A percentile compares a stretch with the other conserved stretches of the same genome.
phyloP scores from a whole-genome alignment of 2,329 filamentous ascomycete species.

The Ceratocystis lukuohia region DNA sequence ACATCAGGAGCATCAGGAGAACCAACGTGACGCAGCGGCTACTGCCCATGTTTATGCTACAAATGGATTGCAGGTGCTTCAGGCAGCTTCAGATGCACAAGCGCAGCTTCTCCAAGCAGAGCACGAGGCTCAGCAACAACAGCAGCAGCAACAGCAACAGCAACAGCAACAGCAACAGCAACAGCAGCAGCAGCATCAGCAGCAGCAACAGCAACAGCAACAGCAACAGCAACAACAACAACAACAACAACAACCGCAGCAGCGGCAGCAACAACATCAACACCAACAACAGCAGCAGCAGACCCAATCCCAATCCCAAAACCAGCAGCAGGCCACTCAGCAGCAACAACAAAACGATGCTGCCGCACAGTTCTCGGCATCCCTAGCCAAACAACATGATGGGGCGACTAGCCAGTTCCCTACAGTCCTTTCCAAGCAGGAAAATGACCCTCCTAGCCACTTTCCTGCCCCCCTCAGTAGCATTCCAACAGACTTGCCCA shows the following conservation, averaged over 20 bases:
- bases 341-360: constrained; percentile 19
- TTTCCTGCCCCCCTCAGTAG: not conserved
- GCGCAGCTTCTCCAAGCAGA: constrained; percentile 30
- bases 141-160: constrained; percentile 18
- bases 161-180: constrained; percentile 22
- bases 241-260: constrained; percentile 10
- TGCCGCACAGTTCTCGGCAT: constrained; percentile 15
- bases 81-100: constrained; percentile 34
- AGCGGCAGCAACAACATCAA: constrained; percentile 16
- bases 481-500: constrained; percentile 3
- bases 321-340: constrained; percentile 13
- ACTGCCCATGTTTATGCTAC: constrained; percentile 33
- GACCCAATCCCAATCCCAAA: not conserved
- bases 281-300: constrained; percentile 12
- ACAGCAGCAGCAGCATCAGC: constrained; percentile 17
- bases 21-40: constrained; percentile 8
- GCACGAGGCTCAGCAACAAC: constrained; percentile 22
- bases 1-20: constrained; percentile 10
- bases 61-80: constrained; percentile 35
- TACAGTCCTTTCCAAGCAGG: not conserved
- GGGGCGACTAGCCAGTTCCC: not conserved
- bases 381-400: constrained; percentile 2
- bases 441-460: not conserved
- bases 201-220: constrained; percentile 7
- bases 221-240: constrained; percentile 7